Conservation (phyloP, 2,329 filamentous ascomycete genomes). For the Akanthomyces muscarius region DNA sequence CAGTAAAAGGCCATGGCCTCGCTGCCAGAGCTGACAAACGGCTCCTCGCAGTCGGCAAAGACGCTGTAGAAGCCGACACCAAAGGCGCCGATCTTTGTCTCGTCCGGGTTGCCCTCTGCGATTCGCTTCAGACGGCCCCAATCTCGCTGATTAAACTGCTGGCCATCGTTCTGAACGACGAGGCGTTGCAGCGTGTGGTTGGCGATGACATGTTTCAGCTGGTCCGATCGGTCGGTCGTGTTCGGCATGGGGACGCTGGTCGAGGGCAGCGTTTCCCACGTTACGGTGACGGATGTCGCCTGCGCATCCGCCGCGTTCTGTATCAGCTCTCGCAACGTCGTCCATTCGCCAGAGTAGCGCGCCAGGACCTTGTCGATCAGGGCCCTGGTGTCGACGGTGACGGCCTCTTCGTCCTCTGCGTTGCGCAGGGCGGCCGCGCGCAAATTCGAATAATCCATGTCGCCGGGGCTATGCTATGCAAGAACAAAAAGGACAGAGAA, state of each 20-base stretch:
- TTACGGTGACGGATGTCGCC: conserved; percentile 82
- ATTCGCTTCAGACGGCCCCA: conserved; percentile 94
- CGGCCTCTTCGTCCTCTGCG: conserved; percentile 89
- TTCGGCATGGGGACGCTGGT: conserved; percentile 66
- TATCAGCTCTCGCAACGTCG: conserved; percentile 82
- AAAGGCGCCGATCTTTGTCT: conserved; percentile 98
- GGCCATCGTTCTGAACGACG: conserved; percentile 89
- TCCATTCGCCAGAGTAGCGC: conserved; percentile 95
- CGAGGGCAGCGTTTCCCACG: conserved; percentile 87
- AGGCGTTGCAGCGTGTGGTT: conserved; percentile 83
- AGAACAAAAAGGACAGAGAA: not conserved
- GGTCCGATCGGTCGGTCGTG: conserved; percentile 62
- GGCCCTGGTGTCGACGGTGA: conserved; percentile 94
- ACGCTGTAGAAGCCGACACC: conserved; percentile 98
- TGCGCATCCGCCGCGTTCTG: conserved; percentile 98
- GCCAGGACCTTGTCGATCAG: conserved; percentile 97
- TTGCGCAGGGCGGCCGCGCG: conserved; percentile 82
- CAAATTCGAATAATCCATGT: conserved; percentile 70
- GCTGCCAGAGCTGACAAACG: conserved; percentile 87
- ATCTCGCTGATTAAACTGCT: conserved; percentile 82
- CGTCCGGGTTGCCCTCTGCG: conserved; percentile 97
- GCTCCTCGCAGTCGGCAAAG: conserved; percentile 96
- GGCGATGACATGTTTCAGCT: conserved; percentile 76
- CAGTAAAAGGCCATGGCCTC: conserved; percentile 99
- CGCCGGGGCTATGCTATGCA: conserved; percentile 16